Percentiles rank a stretch among this genome's conserved stretches.
Evolutionary conservation across 139 green algal species (phyloP).

Genomic region (Bryopsis sp.): DNA sequence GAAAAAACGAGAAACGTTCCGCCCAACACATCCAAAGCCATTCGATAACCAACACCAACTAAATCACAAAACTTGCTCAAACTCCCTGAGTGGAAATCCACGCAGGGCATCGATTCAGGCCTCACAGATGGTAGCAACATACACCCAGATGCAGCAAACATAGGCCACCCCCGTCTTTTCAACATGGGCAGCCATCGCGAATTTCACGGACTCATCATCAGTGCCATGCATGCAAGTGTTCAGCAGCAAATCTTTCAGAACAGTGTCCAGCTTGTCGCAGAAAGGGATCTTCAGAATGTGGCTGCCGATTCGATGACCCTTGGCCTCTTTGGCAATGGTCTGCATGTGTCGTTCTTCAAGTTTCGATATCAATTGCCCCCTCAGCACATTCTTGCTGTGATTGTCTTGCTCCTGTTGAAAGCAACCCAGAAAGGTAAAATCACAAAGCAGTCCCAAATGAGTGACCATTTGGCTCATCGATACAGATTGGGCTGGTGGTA

Average conservation of each 20-base stretch:
- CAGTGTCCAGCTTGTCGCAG: slow-evolving; percentile 34
- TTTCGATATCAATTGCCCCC: not conserved
- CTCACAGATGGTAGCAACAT: slow-evolving; percentile 38
- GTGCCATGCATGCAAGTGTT: slow-evolving; percentile 49
- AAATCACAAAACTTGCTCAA: too few relatives aligned
- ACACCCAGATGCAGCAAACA: slow-evolving; percentile 49
- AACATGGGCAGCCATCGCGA: slow-evolving; percentile 40
- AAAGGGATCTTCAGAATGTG: slow-evolving; percentile 48
- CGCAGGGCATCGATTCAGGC: too few relatives aligned
- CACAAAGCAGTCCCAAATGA: too few relatives aligned
- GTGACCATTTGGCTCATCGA: too few relatives aligned
- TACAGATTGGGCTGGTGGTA: too few relatives aligned
- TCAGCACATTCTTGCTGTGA: too few relatives aligned
- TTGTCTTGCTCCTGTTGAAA: too few relatives aligned
- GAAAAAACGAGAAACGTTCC: too few relatives aligned
- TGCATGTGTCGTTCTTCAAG: slow-evolving; percentile 38
- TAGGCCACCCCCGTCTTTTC: slow-evolving; percentile 37
- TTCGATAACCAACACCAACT: too few relatives aligned
- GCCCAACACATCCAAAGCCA: too few relatives aligned
- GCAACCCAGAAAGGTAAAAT: too few relatives aligned
- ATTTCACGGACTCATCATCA: slow-evolving; percentile 41
- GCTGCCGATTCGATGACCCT: slow-evolving; percentile 29
- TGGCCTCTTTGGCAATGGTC: slow-evolving; percentile 28
- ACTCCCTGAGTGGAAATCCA: too few relatives aligned
- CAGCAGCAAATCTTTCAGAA: slow-evolving; percentile 30